Conservation (phyloP, 106 monocot genomes). For the Xerophyta viscosa region DNA sequence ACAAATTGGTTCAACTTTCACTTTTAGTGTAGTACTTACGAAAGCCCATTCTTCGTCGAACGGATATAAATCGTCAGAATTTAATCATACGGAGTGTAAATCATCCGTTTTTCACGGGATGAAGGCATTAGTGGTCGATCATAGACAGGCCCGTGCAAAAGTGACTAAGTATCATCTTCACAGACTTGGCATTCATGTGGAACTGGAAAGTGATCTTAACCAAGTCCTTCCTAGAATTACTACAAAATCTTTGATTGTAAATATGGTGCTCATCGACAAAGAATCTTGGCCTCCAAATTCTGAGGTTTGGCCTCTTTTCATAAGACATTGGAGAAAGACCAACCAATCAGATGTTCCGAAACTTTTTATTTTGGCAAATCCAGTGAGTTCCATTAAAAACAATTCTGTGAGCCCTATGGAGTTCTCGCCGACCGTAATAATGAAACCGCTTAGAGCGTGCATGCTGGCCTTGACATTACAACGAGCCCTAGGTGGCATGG, state of each 20-base stretch:
- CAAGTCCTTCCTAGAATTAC: slow-evolving; percentile 36
- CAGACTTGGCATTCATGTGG: slow-evolving; percentile 61
- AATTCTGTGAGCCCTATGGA: slow-evolving; percentile 23
- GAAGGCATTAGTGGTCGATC: slow-evolving; percentile 77
- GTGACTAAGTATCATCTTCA: slow-evolving; percentile 82
- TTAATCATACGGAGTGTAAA: slow-evolving; percentile 50
- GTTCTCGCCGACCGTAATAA: slow-evolving; percentile 39
- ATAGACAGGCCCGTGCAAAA: slow-evolving; percentile 56
- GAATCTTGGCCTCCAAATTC: slow-evolving; percentile 52
- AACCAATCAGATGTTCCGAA: slow-evolving; percentile 35
- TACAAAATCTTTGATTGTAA: slow-evolving; percentile 13
- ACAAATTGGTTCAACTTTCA: slow-evolving; percentile 80
- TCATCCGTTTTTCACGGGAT: slow-evolving; percentile 67
- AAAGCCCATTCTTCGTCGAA: slow-evolving; percentile 25
- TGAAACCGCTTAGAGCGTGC: slow-evolving; percentile 82
- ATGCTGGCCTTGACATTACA: slow-evolving; percentile 67
- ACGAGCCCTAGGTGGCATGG: slow-evolving; percentile 51
- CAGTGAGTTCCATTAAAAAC: slow-evolving; percentile 37
- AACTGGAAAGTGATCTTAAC: slow-evolving; percentile 23
- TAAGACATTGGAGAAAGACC: slow-evolving; percentile 22
- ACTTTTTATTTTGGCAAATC: slow-evolving; percentile 74
- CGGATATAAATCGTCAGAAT: slow-evolving; percentile 44
- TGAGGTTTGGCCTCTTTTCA: slow-evolving; percentile 36
- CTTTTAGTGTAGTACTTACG: slow-evolving; percentile 65
- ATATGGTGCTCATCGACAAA: slow-evolving; percentile 73